Conservation (phyloP, 2,329 filamentous ascomycete species). For the Paraconiothyrium brasiliense region DNA sequence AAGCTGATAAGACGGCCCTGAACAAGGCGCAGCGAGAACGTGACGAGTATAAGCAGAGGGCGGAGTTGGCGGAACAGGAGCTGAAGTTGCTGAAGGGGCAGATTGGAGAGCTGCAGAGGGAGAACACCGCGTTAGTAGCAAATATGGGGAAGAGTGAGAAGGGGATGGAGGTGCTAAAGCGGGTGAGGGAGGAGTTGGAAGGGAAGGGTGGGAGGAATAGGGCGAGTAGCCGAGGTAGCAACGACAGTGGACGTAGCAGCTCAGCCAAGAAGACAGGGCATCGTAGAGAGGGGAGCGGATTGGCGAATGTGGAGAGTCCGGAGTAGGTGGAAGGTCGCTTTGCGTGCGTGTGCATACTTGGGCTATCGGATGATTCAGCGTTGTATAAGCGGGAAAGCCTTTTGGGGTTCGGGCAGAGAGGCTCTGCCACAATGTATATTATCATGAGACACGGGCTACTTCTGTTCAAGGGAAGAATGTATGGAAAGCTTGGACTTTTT, state of each 20-base stretch:
- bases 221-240: slow-evolving; percentile 39
- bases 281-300: slow-evolving; percentile 19
- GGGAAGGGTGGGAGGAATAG: slow-evolving; percentile 29
- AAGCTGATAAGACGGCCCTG: slow-evolving; percentile 64
- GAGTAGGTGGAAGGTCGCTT: background rate
- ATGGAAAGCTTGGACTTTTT: too few relatives aligned
- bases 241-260: slow-evolving; percentile 32
- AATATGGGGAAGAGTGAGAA: slow-evolving; percentile 53
- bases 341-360: background rate
- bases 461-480: too few relatives aligned
- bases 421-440: too few relatives aligned
- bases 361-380: background rate
- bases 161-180: slow-evolving; percentile 44
- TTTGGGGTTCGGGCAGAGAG: too few relatives aligned
- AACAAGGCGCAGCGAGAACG: slow-evolving; percentile 58
- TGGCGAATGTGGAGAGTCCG: slow-evolving; percentile 1
- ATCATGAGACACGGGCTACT: too few relatives aligned
- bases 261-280: slow-evolving; percentile 15
- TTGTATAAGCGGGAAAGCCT: too few relatives aligned
- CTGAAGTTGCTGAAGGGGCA: slow-evolving; percentile 60
- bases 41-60: slow-evolving; percentile 57
- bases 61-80: slow-evolving; percentile 59
- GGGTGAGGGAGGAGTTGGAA: slow-evolving; percentile 41
- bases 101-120: slow-evolving; percentile 64
- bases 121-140: slow-evolving; percentile 64